Conservation (phyloP, 1,284 basidiomycete genomes). For the Cryptococcus sp. region DNA sequence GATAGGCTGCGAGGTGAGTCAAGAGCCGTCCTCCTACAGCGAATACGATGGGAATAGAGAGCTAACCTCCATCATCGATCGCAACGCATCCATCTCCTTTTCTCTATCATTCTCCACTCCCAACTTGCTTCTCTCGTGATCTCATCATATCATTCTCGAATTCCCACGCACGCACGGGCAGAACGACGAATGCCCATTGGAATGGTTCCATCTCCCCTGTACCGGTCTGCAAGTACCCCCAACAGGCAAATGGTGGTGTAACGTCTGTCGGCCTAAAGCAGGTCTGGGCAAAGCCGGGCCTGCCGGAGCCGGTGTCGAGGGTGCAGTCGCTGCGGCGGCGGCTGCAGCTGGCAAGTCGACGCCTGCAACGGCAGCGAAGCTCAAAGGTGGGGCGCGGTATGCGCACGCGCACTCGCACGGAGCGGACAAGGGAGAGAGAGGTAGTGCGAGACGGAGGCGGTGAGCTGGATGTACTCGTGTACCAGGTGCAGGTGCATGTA, state of each 20-base stretch:
- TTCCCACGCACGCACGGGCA: conserved; percentile 37
- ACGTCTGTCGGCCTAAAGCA: conserved; percentile 35
- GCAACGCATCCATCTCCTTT: neutral
- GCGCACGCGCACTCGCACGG: too few species aligned
- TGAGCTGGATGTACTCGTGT: too few species aligned
- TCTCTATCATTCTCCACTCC: neutral
- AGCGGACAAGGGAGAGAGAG: too few species aligned
- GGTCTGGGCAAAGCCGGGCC: conserved; percentile 9
- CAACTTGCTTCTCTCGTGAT: conserved; percentile 2
- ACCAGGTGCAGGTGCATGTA: too few species aligned
- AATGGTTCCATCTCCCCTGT: conserved; percentile 56
- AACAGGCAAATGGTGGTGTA: conserved; percentile 48
- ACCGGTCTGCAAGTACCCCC: conserved; percentile 41
- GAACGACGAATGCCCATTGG: conserved; percentile 57
- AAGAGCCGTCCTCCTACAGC: neutral
- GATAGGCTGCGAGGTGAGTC: conserved; percentile 52
- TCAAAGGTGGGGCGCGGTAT: too few species aligned
- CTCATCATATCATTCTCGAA: neutral
- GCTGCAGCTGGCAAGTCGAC: too few species aligned
- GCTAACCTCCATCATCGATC: too few species aligned
- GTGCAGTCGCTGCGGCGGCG: too few species aligned
- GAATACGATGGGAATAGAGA: neutral
- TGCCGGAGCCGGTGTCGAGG: neutral
- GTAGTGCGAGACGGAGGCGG: too few species aligned
- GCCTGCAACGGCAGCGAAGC: too few species aligned